Conservation (phyloP, 495 filamentous ascomycete species). For the Cenococcum geophilum region DNA sequence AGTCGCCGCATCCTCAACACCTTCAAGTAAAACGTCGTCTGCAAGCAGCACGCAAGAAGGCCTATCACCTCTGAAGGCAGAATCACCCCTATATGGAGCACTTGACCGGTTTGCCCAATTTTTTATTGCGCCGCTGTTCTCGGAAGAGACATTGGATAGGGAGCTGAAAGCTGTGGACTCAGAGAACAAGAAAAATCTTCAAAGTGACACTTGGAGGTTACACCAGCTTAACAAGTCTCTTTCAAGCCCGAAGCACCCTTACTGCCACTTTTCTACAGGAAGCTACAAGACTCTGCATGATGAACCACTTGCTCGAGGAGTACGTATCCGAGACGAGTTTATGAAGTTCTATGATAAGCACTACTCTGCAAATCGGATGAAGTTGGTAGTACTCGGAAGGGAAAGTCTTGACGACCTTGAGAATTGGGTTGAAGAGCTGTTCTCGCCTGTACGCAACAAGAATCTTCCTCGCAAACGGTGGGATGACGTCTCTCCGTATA, state of each 20-base stretch:
- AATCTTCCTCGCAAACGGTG: conserved; percentile 73
- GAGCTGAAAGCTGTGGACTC: conserved; percentile 93
- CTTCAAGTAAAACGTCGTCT: conserved; percentile 24
- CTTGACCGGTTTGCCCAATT: conserved; percentile 97
- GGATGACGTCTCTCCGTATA: conserved; percentile 66
- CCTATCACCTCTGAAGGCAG: conserved; percentile 20
- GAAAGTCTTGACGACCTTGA: conserved; percentile 87
- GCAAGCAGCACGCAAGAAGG: conserved; percentile 23
- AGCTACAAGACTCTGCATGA: conserved; percentile 87
- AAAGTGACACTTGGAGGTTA: conserved; percentile 88
- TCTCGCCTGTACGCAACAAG: conserved; percentile 79
- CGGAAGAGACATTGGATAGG: conserved; percentile 81
- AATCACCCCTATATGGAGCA: conserved; percentile 77
- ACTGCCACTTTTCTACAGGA: conserved; percentile 91
- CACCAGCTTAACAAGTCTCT: conserved; percentile 87
- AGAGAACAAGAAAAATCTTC: conserved; percentile 99
- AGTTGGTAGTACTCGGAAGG: conserved; percentile 82
- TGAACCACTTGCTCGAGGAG: conserved; percentile 68
- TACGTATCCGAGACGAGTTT: conserved; percentile 88
- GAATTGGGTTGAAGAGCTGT: conserved; percentile 80
- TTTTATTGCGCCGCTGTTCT: conserved; percentile 87
- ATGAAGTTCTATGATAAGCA: conserved; percentile 86
- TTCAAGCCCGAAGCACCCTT: conserved; percentile 88
- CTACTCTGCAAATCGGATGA: conserved; percentile 95
- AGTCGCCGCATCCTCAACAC: conserved; percentile 60